Evolutionary conservation across 257 asterid species (phyloP).

Genomic region (Gentiana straminea): DNA sequence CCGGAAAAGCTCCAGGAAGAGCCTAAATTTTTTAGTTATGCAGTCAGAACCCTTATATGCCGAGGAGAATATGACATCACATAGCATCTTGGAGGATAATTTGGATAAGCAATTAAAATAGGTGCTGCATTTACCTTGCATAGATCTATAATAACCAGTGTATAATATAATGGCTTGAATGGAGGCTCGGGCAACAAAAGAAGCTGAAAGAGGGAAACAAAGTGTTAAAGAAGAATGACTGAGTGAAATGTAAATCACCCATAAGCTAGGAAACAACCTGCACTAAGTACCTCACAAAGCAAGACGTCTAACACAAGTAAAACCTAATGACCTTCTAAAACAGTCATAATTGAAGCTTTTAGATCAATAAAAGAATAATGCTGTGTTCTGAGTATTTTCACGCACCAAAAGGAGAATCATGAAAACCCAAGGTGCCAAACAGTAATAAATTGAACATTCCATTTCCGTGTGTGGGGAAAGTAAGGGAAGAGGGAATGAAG

Average conservation of each 20-base stretch:
- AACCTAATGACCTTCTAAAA: not conserved
- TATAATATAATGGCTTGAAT: slow-evolving; percentile 84
- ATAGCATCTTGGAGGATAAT: not conserved
- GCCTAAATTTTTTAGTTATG: slow-evolving; percentile 39
- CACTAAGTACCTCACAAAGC: not conserved
- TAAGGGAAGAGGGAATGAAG: not conserved
- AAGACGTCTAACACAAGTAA: not conserved
- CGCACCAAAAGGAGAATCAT: too few relatives aligned
- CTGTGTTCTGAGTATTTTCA: too few relatives aligned
- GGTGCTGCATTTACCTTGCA: slow-evolving; percentile 59
- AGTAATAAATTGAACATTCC: too few relatives aligned
- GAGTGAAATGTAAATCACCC: slow-evolving; percentile 5
- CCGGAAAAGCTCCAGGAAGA: slow-evolving; percentile 99
- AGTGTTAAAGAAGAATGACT: not conserved
- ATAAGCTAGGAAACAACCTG: not conserved
- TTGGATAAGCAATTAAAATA: not conserved
- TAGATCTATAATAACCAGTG: slow-evolving; percentile 91
- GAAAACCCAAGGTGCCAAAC: too few relatives aligned
- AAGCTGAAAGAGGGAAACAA: slow-evolving; percentile 46
- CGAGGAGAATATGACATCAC: not conserved
- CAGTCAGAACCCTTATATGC: slow-evolving; percentile 9
- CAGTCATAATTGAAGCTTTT: not conserved
- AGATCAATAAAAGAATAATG: not conserved
- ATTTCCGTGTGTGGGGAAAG: too few relatives aligned
- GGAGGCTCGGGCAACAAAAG: slow-evolving; percentile 92